Percentiles rank a stretch among this genome's conserved stretches.
Evolutionary conservation across 2,329 filamentous ascomycete genomes (phyloP).

Genomic region (Pseudopithomyces maydicus): DNA sequence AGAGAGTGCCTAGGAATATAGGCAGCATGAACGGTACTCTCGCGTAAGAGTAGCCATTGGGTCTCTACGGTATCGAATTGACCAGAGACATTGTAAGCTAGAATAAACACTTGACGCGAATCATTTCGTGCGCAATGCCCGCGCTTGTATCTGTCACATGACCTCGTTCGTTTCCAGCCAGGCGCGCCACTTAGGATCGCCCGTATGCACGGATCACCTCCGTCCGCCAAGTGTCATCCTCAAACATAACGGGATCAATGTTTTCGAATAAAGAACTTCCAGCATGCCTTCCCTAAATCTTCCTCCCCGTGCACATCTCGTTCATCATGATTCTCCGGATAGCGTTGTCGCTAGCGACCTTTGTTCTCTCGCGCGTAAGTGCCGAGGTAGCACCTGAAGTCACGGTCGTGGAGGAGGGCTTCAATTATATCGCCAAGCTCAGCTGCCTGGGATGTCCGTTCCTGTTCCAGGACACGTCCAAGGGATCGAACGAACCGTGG

Average conservation of each 20-base stretch:
- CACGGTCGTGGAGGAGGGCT: conserved; percentile 35
- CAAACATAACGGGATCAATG: conserved; percentile 6
- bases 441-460: conserved; percentile 41
- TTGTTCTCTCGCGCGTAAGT: conserved; percentile 1
- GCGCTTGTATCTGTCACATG: not conserved
- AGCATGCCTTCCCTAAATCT: conserved; percentile 1
- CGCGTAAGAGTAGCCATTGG: no score
- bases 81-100: no score
- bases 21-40: no score
- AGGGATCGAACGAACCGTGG: conserved; percentile 31
- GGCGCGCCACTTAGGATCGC: not conserved
- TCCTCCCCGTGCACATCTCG: not conserved
- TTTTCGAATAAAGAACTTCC: conserved; percentile 1
- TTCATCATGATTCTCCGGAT: conserved; percentile 22
- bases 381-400: conserved; percentile 36
- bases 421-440: conserved; percentile 38
- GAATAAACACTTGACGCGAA: no score
- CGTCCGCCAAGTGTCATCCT: conserved; percentile 4
- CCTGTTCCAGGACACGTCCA: conserved; percentile 35
- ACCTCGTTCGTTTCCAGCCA: not conserved
- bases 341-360: conserved; percentile 8
- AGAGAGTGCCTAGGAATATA: no score
- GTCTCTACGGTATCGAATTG: no score
- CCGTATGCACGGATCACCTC: not conserved
- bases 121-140: not conserved